These are phyloP conservation scores for Inga leiocalycina DNA, from an alignment of 306 rosid genomes.

Conservation along the genomic window DNA sequence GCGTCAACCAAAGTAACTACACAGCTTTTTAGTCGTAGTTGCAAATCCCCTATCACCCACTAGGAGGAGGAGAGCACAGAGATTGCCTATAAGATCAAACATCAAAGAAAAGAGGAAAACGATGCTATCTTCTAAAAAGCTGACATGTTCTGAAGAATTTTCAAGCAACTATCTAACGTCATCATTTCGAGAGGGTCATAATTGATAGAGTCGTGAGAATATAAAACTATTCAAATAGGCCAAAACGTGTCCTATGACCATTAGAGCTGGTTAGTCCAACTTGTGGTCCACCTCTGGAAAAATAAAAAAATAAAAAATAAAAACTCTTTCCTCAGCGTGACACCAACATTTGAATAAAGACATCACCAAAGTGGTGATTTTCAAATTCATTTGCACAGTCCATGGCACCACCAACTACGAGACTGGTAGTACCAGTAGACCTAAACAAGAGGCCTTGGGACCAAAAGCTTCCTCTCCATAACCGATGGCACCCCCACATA, in stretches of 20 bases:
- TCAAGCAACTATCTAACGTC: background rate
- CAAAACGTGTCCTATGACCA: conserved; percentile 4
- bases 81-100: background rate
- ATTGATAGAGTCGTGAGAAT: background rate
- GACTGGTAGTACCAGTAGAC: conserved; percentile 65
- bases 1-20: background rate
- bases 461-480: conserved; percentile 75
- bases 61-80: background rate
- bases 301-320: conserved; percentile 4
- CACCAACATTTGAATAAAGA: conserved; percentile 17
- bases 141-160: background rate
- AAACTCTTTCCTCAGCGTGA: conserved; percentile 5
- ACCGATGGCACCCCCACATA: conserved; percentile 86
- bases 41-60: background rate
- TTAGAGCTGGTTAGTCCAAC: conserved; percentile 1
- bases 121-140: background rate
- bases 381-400: conserved; percentile 10
- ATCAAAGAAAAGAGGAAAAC: background rate
- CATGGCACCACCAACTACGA: conserved; percentile 77
- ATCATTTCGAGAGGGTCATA: background rate
- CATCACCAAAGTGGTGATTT: conserved; percentile 3
- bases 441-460: conserved; percentile 72
- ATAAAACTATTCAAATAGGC: background rate
- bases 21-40: no score
- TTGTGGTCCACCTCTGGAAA: conserved; percentile 33